Conservation (phyloP, 2,329 filamentous ascomycete genomes). For the Trematosphaeria pertusa region DNA sequence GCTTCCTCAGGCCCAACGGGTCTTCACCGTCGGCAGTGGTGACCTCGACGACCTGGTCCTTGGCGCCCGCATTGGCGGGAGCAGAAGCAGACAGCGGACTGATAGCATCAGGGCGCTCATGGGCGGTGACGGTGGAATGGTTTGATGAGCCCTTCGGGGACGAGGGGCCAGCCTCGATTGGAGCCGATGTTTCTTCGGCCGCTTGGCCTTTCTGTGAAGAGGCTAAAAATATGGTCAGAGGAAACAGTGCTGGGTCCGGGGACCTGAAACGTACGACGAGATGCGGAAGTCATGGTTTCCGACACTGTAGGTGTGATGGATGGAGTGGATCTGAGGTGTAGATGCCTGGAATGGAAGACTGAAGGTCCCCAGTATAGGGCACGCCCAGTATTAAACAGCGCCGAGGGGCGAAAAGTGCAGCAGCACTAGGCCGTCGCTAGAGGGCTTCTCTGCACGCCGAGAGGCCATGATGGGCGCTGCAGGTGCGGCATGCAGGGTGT, state of each 20-base stretch:
- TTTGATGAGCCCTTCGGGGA: slow-evolving; percentile 29
- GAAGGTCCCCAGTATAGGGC: slow-evolving; percentile 32
- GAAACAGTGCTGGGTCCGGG: slow-evolving; percentile 20
- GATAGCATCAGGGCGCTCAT: slow-evolving; percentile 34
- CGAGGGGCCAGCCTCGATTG: slow-evolving; percentile 26
- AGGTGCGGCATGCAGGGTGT: slow-evolving; percentile 17
- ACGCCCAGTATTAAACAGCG: slow-evolving; percentile 41
- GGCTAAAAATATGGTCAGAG: slow-evolving; percentile 38
- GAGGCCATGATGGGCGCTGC: slow-evolving; percentile 7
- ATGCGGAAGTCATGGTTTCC: slow-evolving; percentile 41
- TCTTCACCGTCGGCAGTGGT: slow-evolving; percentile 32
- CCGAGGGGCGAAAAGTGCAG: slow-evolving; percentile 20
- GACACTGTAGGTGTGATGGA: slow-evolving; percentile 22
- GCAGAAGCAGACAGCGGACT: slow-evolving; percentile 27
- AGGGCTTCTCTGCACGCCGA: slow-evolving; percentile 14
- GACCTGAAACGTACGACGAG: slow-evolving; percentile 37
- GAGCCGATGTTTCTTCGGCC: slow-evolving; percentile 36
- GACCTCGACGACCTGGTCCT: slow-evolving; percentile 29
- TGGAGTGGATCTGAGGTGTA: slow-evolving; percentile 28
- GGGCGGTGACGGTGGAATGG: slow-evolving; percentile 25
- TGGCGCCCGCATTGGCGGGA: slow-evolving; percentile 16
- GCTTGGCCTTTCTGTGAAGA: slow-evolving; percentile 35
- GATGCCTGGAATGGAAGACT: slow-evolving; percentile 32
- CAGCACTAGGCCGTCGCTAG: slow-evolving; percentile 15
- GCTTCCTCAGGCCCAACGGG: slow-evolving; percentile 47